phyloP scores from a whole-genome alignment of 2,329 filamentous ascomycete species.

The Annulohypoxylon truncatum region DNA sequence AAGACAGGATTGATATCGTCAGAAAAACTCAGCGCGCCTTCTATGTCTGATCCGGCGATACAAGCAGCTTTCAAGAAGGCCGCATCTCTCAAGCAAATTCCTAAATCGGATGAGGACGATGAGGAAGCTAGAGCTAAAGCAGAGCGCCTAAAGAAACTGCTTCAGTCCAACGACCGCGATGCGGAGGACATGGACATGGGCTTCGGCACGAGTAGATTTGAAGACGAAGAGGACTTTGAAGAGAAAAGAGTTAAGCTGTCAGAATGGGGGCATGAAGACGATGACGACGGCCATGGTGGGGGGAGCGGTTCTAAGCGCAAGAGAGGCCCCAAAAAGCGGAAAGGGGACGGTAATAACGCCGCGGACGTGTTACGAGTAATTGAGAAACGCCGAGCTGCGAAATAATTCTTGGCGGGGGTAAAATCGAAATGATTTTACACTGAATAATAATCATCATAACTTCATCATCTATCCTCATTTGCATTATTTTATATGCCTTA shows the following conservation, averaged over 20 bases:
- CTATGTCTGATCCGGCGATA: slow-evolving; percentile 79
- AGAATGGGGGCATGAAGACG: slow-evolving; percentile 68
- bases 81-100: slow-evolving; percentile 68
- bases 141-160: slow-evolving; percentile 78
- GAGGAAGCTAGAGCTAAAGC: slow-evolving; percentile 67
- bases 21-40: slow-evolving; percentile 62
- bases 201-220: slow-evolving; percentile 88
- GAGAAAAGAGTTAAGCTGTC: slow-evolving; percentile 74
- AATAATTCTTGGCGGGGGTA: slow-evolving; percentile 32
- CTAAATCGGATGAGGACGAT: slow-evolving; percentile 55
- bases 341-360: slow-evolving; percentile 81
- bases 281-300: slow-evolving; percentile 60
- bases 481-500: neutral
- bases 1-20: slow-evolving; percentile 66
- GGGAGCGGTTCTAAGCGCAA: slow-evolving; percentile 69
- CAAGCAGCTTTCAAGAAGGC: slow-evolving; percentile 89
- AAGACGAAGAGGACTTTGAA: slow-evolving; percentile 88
- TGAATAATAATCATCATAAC: neutral
- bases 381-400: slow-evolving; percentile 65
- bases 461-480: neutral
- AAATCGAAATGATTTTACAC: neutral
- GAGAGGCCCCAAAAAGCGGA: slow-evolving; percentile 78
- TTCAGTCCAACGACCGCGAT: slow-evolving; percentile 80
- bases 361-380: slow-evolving; percentile 84
- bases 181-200: slow-evolving; percentile 93